Evolutionary conservation across 352 stramenopile species (phyloP).

Genomic region (Detonula confervacea): DNA sequence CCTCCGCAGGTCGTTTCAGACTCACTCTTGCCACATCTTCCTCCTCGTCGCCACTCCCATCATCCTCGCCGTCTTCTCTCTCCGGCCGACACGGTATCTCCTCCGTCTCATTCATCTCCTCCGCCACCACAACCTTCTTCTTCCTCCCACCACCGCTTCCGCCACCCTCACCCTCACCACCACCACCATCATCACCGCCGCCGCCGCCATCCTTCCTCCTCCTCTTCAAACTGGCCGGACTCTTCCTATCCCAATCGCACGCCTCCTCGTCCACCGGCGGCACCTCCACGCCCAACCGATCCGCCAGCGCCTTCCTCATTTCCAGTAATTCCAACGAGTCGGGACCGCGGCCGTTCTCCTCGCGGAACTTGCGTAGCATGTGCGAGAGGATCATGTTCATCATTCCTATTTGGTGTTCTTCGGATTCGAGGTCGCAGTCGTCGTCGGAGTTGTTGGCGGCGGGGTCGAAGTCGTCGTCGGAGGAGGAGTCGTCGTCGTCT

Average conservation of each 20-base stretch:
- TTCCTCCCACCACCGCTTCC: too few relatives aligned
- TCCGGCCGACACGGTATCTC: background rate
- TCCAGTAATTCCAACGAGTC: conserved; percentile 75
- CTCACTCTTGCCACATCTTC: too few relatives aligned
- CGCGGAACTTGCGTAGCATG: conserved; percentile 71
- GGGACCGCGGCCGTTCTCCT: conserved; percentile 76
- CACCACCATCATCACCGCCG: conserved; percentile 25
- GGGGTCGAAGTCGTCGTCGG: conserved; percentile 35
- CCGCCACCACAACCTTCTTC: conserved; percentile 20
- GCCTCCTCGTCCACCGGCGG: conserved; percentile 53
- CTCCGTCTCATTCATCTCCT: conserved; percentile 27
- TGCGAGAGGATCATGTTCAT: conserved; percentile 76
- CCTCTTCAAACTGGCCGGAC: conserved; percentile 26
- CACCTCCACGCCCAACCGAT: conserved; percentile 70
- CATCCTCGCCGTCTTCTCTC: background rate
- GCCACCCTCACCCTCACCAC: conserved; percentile 35
- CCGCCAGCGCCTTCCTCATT: conserved; percentile 66
- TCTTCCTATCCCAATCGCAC: conserved; percentile 66
- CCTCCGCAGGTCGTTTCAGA: conserved; percentile 2
- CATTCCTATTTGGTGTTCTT: conserved; percentile 61
- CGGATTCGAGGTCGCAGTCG: conserved; percentile 51
- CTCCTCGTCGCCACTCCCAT: background rate
- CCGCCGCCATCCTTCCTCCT: too few relatives aligned
- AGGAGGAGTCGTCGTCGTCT: conserved; percentile 39
- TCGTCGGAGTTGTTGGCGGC: too few relatives aligned